Evolutionary conservation across 1,284 basidiomycete genomes (phyloP), one percentile per base, ranked within the genome.

Genomic region (Inonotus hispidus): DNA sequence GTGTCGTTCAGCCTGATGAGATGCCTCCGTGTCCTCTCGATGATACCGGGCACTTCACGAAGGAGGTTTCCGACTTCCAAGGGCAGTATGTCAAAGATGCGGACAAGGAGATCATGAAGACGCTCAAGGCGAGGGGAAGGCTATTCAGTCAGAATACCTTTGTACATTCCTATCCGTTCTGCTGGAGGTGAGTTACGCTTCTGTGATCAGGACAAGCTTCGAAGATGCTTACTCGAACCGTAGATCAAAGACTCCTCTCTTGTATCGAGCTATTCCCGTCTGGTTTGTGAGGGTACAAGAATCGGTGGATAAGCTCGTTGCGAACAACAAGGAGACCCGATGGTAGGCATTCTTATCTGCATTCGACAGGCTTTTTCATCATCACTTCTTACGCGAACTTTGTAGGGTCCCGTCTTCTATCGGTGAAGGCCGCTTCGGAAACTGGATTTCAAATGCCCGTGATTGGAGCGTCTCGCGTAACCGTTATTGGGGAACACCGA

Each of bases 401-500:
- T 50, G 56, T n/a, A 92, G 90, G 91, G 96, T 99, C 11, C 97
- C 97, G 3, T 87, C 90, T 68, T 81, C 79, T 66, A 88, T 99
- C 54, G 92, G 95, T 10, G 95, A 98, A 64, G 87, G 90, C 66
- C 84, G 96, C 56, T 99, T 99, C 71, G 95, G 94, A 27, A 96
- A 93, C 73, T 99, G 97, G 97, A 80, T 99, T 62, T 88, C 92
- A 55, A 98, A 97, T 73, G 97, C 97, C 11, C 85, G 96, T 37
- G 97, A 99, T 72, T 99, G 97, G 97, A 99, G 98, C 73, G 83
- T 99, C 66, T 97, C 95, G n/a, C 83, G 97, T 66, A 99, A 99
- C 79, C 85, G 97, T 62, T 99, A 98, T 75, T 99, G 96, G 96
- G 97, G 96, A 49, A 99, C 96, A 6, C 97, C 97, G 6, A 88